These are phyloP conservation scores for Thelonectria rubi DNA, from an alignment of 2,329 filamentous ascomycete genomes.

Conservation along the genomic window DNA sequence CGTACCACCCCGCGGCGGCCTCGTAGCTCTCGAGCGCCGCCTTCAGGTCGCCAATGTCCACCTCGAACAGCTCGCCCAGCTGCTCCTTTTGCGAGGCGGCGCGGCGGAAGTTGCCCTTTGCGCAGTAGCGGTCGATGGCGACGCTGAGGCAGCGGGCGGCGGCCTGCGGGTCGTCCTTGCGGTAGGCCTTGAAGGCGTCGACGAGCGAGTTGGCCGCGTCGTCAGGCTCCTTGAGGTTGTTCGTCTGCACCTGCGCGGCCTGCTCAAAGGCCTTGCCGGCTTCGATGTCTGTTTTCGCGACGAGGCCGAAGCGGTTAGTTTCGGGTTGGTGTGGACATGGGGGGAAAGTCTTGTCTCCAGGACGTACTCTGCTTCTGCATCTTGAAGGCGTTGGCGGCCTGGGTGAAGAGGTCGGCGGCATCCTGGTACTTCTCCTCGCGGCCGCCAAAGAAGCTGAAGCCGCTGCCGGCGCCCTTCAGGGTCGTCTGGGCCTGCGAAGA, in stretches of 20 bases:
- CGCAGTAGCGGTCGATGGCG: conserved; percentile 86
- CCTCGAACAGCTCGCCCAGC: conserved; percentile 85
- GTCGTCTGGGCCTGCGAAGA: conserved; percentile 82
- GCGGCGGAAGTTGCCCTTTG: conserved; percentile 88
- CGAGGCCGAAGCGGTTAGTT: neutral
- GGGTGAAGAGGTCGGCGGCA: conserved; percentile 85
- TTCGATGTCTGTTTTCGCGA: conserved; percentile 70
- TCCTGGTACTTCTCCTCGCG: conserved; percentile 88
- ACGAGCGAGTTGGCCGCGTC: conserved; percentile 88
- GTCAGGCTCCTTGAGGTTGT: conserved; percentile 87
- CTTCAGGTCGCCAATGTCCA: conserved; percentile 80
- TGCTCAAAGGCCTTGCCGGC: conserved; percentile 88
- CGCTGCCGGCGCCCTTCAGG: conserved; percentile 75
- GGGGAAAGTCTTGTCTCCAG: neutral
- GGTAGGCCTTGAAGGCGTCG: conserved; percentile 96
- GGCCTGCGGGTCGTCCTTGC: conserved; percentile 83
- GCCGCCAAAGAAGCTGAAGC: conserved; percentile 91
- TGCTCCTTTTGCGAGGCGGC: conserved; percentile 92
- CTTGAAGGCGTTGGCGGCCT: conserved; percentile 91
- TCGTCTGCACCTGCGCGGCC: conserved; percentile 81
- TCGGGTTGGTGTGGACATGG: neutral
- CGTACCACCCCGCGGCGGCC: conserved; percentile 87
- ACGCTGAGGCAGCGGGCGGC: conserved; percentile 82
- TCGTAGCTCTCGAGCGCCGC: conserved; percentile 85
- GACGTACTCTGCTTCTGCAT: conserved; percentile 82